Percentiles rank a stretch among this genome's conserved stretches.
These are phyloP conservation scores for Russula lepida DNA, from an alignment of 768 basidiomycete genomes.

Conservation along the genomic window DNA sequence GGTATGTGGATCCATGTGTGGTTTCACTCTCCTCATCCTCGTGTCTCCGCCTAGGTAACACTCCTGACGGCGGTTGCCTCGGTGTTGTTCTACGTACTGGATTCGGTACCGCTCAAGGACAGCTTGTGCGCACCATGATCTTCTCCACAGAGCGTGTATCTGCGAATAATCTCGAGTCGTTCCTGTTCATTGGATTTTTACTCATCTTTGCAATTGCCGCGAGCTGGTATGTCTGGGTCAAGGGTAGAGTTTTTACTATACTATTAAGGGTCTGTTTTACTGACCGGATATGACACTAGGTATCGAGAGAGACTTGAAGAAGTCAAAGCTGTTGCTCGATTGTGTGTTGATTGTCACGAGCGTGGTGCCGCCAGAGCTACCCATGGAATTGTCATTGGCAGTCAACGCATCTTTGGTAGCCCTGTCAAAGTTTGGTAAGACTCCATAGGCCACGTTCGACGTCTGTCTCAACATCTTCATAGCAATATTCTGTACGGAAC, in stretches of 20 bases:
- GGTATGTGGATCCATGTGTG: slow-evolving; percentile 28
- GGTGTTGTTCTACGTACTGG: slow-evolving; percentile 91
- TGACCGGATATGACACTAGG: slow-evolving; percentile 36
- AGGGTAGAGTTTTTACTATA: slow-evolving; percentile 47
- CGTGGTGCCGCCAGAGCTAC: slow-evolving; percentile 94
- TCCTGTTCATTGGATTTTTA: slow-evolving; percentile 96
- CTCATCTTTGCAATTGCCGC: slow-evolving; percentile 97
- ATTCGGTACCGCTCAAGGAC: slow-evolving; percentile 95
- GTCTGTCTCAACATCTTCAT: neutral
- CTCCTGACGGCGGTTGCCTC: slow-evolving; percentile 89
- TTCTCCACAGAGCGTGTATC: slow-evolving; percentile 96
- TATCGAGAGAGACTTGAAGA: slow-evolving; percentile 86
- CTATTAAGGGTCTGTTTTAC: neutral
- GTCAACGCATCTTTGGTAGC: slow-evolving; percentile 95
- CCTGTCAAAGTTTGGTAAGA: slow-evolving; percentile 81
- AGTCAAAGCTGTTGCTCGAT: slow-evolving; percentile 89
- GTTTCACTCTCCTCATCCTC: slow-evolving; percentile 3
- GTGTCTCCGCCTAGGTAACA: slow-evolving; percentile 35
- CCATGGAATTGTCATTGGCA: slow-evolving; percentile 95
- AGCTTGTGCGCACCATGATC: slow-evolving; percentile 97
- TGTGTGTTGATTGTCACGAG: slow-evolving; percentile 95
- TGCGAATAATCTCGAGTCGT: slow-evolving; percentile 91
- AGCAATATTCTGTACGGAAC: slow-evolving; percentile 99
- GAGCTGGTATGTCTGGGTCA: slow-evolving; percentile 96
- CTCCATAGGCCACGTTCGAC: neutral